Evolutionary conservation across 148 eudicot genomes (phyloP).

Genomic region (Beta vulgaris): DNA sequence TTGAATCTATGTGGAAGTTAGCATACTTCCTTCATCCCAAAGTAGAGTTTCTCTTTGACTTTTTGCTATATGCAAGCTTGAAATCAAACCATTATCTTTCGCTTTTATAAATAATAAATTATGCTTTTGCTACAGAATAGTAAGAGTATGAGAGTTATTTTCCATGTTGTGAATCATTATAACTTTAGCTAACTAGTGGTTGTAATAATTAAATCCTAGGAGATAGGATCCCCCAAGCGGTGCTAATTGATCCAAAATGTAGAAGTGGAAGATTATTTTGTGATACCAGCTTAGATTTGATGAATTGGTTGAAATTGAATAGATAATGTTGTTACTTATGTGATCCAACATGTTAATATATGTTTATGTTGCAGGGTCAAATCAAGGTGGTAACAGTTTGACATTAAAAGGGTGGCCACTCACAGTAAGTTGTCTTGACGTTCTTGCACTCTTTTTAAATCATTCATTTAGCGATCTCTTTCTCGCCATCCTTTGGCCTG

Average conservation of each 20-base stretch:
- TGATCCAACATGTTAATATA: constrained; percentile 5
- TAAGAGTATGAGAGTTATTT: no score
- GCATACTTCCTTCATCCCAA: neutral
- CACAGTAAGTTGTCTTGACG: constrained; percentile 44
- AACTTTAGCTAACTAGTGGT: no score
- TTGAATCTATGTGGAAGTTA: neutral
- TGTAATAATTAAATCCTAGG: no score
- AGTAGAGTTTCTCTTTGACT: neutral
- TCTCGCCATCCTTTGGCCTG: neutral
- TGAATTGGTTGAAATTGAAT: neutral
- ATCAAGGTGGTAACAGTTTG: constrained; percentile 67
- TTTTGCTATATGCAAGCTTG: neutral
- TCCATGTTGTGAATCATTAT: no score
- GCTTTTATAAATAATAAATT: neutral
- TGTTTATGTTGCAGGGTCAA: constrained; percentile 50
- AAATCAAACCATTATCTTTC: neutral
- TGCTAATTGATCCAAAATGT: neutral
- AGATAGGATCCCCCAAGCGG: no score
- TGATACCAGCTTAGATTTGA: neutral
- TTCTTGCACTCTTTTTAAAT: neutral
- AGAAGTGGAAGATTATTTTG: neutral
- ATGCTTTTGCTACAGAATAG: no score
- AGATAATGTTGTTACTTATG: neutral
- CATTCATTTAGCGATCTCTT: neutral
- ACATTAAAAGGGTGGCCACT: constrained; percentile 80